Conservation (phyloP, 768 basidiomycete genomes). For the Xanthoconium stramineum region DNA sequence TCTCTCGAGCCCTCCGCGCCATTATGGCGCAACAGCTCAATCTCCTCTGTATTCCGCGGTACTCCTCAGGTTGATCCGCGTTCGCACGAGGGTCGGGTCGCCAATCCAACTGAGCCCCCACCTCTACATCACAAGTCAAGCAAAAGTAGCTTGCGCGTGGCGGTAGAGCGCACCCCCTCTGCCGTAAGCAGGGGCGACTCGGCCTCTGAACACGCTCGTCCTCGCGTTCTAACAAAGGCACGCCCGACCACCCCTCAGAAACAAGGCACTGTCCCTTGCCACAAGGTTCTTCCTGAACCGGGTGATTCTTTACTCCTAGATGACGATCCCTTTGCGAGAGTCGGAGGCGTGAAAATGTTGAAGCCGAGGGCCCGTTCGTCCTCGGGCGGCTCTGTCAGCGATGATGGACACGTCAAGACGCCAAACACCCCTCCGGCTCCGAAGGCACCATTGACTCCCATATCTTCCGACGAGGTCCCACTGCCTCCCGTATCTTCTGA, state of each 20-base stretch:
- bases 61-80: background rate
- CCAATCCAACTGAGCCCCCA: conserved; percentile 13
- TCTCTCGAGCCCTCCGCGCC: conserved; percentile 5
- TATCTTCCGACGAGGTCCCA: background rate
- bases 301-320: conserved; percentile 29
- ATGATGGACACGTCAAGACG: conserved; percentile 8
- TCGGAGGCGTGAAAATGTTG: conserved; percentile 50
- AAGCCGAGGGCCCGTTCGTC: conserved; percentile 14
- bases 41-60: background rate
- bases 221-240: conserved; percentile 30
- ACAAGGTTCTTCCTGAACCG: conserved; percentile 9
- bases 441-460: background rate
- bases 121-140: conserved; percentile 15
- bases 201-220: conserved; percentile 15
- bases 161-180: conserved; percentile 12
- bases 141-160: conserved; percentile 9
- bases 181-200: conserved; percentile 7
- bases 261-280: conserved; percentile 7
- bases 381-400: background rate
- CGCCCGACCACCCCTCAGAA: conserved; percentile 34
- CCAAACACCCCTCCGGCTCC: background rate
- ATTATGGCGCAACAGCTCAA: background rate
- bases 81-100: background rate
- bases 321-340: conserved; percentile 49
- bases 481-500: background rate